phyloP scores from a whole-genome alignment of 768 basidiomycete species.

The Sarcomyxa edulis region DNA sequence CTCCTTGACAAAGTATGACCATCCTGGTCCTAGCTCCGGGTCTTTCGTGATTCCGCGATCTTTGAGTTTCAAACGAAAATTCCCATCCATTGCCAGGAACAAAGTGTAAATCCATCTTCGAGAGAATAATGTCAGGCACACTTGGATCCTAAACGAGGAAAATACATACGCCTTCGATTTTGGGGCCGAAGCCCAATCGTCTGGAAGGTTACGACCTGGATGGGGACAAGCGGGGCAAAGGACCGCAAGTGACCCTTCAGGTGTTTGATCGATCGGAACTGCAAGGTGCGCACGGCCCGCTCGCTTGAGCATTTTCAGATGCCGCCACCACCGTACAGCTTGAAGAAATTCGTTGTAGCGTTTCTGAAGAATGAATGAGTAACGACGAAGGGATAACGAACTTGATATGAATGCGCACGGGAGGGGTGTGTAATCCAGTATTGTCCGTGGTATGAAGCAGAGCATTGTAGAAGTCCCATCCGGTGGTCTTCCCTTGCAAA shows the following conservation, averaged over 20 bases:
- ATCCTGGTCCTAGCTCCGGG: slow-evolving; percentile 12
- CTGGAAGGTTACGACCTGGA: slow-evolving; percentile 13
- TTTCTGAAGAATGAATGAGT: not conserved
- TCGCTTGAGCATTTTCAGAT: slow-evolving; percentile 18
- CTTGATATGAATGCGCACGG: slow-evolving; percentile 1
- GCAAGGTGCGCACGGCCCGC: slow-evolving; percentile 14
- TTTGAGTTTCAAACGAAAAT: slow-evolving; percentile 24
- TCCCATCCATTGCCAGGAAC: slow-evolving; percentile 24
- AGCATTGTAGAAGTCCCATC: slow-evolving; percentile 7
- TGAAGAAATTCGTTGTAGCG: slow-evolving; percentile 8
- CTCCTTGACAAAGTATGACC: slow-evolving; percentile 14
- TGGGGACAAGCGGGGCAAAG: slow-evolving; percentile 21
- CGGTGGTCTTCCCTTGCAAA: slow-evolving; percentile 6
- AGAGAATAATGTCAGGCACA: not conserved
- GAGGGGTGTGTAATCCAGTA: not conserved
- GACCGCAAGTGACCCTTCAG: slow-evolving; percentile 13
- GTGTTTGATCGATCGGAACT: slow-evolving; percentile 4
- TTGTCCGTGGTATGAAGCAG: slow-evolving; percentile 6
- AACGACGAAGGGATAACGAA: not conserved
- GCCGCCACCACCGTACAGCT: slow-evolving; percentile 10
- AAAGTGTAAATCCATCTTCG: slow-evolving; percentile 21
- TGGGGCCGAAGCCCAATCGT: slow-evolving; percentile 9
- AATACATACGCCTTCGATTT: not conserved
- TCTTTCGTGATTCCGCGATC: slow-evolving; percentile 17
- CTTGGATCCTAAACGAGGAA: not conserved